phyloP scores from a whole-genome alignment of 345 rosid species.

The Bruguiera gymnorhiza region DNA sequence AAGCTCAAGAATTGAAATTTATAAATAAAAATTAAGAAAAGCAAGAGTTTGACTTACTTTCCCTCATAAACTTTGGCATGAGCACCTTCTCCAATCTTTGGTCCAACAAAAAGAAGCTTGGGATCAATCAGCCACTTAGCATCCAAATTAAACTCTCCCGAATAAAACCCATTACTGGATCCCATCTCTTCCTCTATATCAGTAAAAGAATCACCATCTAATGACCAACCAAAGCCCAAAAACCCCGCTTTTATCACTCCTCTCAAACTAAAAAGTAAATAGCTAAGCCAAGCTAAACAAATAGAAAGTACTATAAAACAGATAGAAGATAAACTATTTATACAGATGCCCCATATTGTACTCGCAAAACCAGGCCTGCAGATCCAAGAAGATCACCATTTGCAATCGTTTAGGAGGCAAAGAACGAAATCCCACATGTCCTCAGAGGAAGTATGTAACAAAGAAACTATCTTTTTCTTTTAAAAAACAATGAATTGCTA shows the following conservation, averaged over 20 bases:
- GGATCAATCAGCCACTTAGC: constrained; percentile 88
- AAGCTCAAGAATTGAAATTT: constrained; percentile 11
- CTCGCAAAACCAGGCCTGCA: constrained; percentile 27
- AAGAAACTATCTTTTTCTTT: background rate
- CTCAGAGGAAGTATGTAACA: background rate
- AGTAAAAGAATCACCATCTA: constrained; percentile 17
- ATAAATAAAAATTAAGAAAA: constrained; percentile 8
- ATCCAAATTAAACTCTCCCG: constrained; percentile 63
- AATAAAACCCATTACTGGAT: constrained; percentile 67
- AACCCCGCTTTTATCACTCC: constrained; percentile 14
- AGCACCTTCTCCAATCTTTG: constrained; percentile 98
- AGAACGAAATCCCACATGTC: constrained; percentile 25
- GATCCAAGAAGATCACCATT: constrained; percentile 40
- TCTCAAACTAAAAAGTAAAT: constrained; percentile 14
- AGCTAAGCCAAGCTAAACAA: constrained; percentile 22
- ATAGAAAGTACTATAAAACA: constrained; percentile 12
- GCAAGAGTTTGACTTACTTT: constrained; percentile 62
- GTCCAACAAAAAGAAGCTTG: constrained; percentile 87
- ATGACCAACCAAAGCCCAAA: constrained; percentile 19
- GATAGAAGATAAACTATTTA: constrained; percentile 8
- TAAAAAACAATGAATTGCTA: background rate
- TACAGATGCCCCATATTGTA: constrained; percentile 23
- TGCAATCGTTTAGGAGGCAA: constrained; percentile 18
- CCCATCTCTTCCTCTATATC: constrained; percentile 47
- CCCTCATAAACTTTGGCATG: constrained; percentile 99